A percentile compares a stretch with the other conserved stretches of the same genome.
Evolutionary conservation across 225 moss, liverwort and hornwort genomes (phyloP).

Genomic region (Bryum argenteum): DNA sequence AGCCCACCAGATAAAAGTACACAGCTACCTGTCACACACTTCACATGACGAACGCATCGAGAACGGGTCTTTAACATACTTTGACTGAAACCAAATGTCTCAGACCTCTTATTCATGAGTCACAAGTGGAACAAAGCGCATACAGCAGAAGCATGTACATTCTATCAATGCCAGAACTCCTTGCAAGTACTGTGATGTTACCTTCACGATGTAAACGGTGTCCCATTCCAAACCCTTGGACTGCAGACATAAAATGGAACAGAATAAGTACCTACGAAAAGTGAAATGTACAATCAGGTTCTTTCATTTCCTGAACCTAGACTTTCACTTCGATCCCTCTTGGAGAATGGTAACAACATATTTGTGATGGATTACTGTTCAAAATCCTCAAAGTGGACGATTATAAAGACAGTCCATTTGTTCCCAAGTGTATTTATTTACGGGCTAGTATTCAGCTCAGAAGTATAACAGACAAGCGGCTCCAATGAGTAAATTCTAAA

Average conservation of each 20-base stretch:
- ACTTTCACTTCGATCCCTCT: background rate
- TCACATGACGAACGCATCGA: background rate
- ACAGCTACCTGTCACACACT: background rate
- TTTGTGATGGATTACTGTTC: background rate
- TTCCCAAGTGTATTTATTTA: background rate
- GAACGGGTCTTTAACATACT: background rate
- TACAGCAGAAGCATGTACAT: constrained; percentile 1
- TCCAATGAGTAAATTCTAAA: background rate
- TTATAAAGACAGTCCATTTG: background rate
- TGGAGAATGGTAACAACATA: constrained; percentile 1
- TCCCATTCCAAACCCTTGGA: constrained; percentile 99
- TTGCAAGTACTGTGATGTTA: constrained; percentile 26
- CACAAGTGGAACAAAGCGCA: background rate
- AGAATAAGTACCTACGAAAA: constrained; percentile 30
- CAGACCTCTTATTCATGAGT: background rate
- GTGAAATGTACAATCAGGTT: background rate
- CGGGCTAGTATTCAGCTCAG: background rate
- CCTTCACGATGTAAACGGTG: constrained; percentile 93
- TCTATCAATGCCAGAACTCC: constrained; percentile 14
- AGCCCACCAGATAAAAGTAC: background rate
- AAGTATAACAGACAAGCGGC: background rate
- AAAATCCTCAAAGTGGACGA: background rate
- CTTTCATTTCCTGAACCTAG: constrained; percentile 1
- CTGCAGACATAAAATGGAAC: constrained; percentile 51
- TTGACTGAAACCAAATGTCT: background rate